Evolutionary conservation across 257 asterid genomes (phyloP).

Genomic region (Penstemon newberryi): DNA sequence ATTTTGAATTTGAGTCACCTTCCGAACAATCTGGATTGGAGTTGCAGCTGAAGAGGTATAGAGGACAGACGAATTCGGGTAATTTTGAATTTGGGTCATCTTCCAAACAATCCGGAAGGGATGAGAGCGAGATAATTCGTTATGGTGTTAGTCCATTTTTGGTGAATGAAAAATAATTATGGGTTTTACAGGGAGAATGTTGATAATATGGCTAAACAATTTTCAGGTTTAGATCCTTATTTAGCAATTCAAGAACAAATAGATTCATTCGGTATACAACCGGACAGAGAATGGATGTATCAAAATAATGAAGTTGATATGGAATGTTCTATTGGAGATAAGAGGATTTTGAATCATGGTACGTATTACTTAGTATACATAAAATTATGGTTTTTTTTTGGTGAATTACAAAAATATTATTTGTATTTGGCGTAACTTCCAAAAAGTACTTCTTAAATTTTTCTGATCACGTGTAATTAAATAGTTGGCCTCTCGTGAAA

Average conservation of each 20-base stretch:
- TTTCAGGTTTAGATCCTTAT: conserved; percentile 21
- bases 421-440: too few relatives aligned
- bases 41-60: conserved; percentile 28
- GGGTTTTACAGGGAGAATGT: conserved; percentile 13
- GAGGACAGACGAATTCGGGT: conserved; percentile 24
- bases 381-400: too few relatives aligned
- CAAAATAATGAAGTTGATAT: conserved; percentile 34
- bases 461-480: too few relatives aligned
- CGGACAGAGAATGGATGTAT: conserved; percentile 14
- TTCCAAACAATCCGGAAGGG: background rate
- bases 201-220: conserved; percentile 13
- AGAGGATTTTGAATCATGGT: conserved; percentile 46
- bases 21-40: background rate
- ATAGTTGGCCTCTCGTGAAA: too few relatives aligned
- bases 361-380: background rate
- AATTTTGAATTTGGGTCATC: background rate
- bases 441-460: too few relatives aligned
- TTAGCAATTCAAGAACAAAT: conserved; percentile 28
- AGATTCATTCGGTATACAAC: conserved; percentile 17
- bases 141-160: background rate
- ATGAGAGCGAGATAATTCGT: too few relatives aligned
- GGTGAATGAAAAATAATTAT: background rate
- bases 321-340: conserved; percentile 38
- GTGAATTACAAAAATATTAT: too few relatives aligned
- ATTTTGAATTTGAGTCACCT: background rate